Conservation (phyloP, 2,329 filamentous ascomycete species). For the Lecanicillium sp. region DNA sequence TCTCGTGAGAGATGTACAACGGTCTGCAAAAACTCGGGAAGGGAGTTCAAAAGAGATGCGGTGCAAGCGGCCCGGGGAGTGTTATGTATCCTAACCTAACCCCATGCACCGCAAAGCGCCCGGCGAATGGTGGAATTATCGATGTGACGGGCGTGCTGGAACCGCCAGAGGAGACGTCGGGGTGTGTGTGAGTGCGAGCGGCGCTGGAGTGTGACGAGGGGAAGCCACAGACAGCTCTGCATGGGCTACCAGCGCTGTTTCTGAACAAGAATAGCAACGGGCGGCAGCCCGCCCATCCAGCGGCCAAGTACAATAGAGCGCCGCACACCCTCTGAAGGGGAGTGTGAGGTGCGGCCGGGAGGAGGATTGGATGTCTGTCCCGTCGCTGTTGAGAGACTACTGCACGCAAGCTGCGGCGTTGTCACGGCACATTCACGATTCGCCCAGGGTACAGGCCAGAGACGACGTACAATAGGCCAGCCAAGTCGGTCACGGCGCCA, state of each 20-base stretch:
- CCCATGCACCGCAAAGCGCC: no score
- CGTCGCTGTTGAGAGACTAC: background rate
- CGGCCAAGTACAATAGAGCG: background rate
- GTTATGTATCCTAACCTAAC: constrained; percentile 14
- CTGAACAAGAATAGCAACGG: constrained; percentile 11
- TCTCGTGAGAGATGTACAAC: constrained; percentile 14
- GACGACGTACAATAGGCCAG: background rate
- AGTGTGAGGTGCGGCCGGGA: background rate
- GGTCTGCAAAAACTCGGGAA: constrained; percentile 12
- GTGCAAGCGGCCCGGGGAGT: constrained; percentile 6
- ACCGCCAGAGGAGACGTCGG: constrained; percentile 6
- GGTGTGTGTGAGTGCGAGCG: constrained; percentile 5
- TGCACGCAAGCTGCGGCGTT: background rate
- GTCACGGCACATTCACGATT: constrained; percentile 6
- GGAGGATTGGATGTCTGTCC: no score
- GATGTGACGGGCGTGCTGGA: constrained; percentile 5
- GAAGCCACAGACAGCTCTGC: background rate
- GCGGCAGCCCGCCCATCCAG: background rate
- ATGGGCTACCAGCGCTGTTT: background rate
- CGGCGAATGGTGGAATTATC: constrained; percentile 1
- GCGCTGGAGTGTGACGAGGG: constrained; percentile 2
- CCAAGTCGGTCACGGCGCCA: constrained; percentile 5
- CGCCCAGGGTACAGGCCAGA: background rate
- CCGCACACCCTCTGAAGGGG: background rate
- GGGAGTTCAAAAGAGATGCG: constrained; percentile 7